Evolutionary conservation across 768 basidiomycete genomes (phyloP), one percentile per base, ranked within the genome.

Genomic region (Pisolithus orientalis): DNA sequence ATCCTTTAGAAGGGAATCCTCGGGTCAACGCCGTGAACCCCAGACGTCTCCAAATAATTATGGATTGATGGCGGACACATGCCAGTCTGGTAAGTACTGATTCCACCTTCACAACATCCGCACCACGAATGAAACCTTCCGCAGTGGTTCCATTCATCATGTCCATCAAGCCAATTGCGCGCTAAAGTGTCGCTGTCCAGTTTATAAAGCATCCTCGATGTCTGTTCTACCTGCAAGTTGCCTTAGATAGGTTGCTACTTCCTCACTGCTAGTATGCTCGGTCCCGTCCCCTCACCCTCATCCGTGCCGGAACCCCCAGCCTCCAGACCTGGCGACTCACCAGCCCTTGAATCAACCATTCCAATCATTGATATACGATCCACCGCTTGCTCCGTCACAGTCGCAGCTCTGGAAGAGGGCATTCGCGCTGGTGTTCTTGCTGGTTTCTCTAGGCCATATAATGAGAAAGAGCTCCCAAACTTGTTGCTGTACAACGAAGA

Each of bases 401-500:
- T 34, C 3, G 31, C 40, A 14, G 39, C 38, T n/a, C 50, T 51
- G 16, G 50, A 51, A 28, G 50, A 51, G 16, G 43, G 38, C 9
- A 53, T 42, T 31, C 45, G 38, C 28, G 24, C 17, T 13, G 28
- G 32, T 5, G 45, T 53, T 0, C 10, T 48, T 11, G 7, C 45
- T 4, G 52, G 52, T 1, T 17, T 53, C 9, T 39, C 52, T 34
- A 46, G 25, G 32, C 46, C 52, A 13, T 47, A 53, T 39, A 53
- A 53, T 38, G 47, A 48, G 39, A 53, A 53, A 48, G 40, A 38
- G 24, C 45, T 53, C 24, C 46, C 52, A 2, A 39, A 40, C 25
- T 53, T 53, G 45, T 47, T 53, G 29, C 40, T 53, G 31, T 53
- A 53, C 29, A 44, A 53, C 38, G 52, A 53, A 31, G 47, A 21